Conservation (phyloP, 768 basidiomycete genomes). For the Mycena venus region DNA sequence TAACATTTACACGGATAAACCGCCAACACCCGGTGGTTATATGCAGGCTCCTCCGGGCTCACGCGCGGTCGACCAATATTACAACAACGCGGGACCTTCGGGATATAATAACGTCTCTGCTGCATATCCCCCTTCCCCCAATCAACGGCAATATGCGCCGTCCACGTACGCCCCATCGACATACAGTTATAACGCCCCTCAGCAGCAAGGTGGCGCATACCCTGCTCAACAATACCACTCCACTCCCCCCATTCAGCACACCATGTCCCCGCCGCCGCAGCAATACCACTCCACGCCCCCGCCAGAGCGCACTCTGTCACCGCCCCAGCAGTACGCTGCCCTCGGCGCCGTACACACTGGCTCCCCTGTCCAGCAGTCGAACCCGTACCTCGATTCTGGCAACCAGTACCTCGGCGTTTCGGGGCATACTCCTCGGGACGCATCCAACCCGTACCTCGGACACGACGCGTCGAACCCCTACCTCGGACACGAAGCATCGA, state of each 20-base stretch:
- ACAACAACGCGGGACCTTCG: constrained; percentile 51
- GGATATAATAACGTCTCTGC: constrained; percentile 40
- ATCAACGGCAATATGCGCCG: constrained; percentile 44
- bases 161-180: constrained; percentile 47
- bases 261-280: constrained; percentile 32
- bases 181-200: constrained; percentile 43
- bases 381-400: constrained; percentile 51
- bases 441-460: constrained; percentile 66
- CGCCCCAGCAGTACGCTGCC: constrained; percentile 47
- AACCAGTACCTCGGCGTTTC: constrained; percentile 55
- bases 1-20: constrained; percentile 68
- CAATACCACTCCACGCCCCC: constrained; percentile 49
- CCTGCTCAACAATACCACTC: constrained; percentile 34
- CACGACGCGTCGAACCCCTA: constrained; percentile 39
- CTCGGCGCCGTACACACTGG: constrained; percentile 3
- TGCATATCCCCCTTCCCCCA: constrained; percentile 60
- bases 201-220: constrained; percentile 35
- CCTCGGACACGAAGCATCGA: constrained; percentile 42
- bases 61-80: constrained; percentile 84
- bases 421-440: constrained; percentile 61
- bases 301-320: constrained; percentile 50
- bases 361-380: constrained; percentile 34
- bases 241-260: constrained; percentile 43
- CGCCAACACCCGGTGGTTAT: constrained; percentile 70
- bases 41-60: constrained; percentile 73